phyloP scores from a whole-genome alignment of 257 asterid genomes.

The Solanum neorickii region DNA sequence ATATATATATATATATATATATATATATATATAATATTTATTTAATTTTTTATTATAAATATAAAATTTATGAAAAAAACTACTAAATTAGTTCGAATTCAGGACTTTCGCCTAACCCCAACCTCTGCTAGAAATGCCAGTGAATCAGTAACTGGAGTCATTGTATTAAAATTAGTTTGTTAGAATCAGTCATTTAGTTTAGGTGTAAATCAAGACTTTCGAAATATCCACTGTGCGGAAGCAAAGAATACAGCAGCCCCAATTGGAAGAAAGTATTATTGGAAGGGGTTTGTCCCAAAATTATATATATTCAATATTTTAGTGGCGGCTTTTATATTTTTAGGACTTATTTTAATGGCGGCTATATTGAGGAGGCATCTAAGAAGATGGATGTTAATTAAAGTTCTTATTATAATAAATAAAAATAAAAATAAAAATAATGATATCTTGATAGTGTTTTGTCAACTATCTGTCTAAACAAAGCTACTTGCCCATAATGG shows the following conservation, averaged over 20 bases:
- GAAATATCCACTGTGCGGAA: not conserved
- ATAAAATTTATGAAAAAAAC: rapidly evolving
- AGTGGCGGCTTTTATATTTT: not conserved
- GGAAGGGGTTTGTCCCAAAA: not conserved
- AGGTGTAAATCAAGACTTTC: not conserved
- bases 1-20: no score
- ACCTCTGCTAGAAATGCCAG: no score
- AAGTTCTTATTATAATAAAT: not conserved
- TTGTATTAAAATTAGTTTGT: not conserved
- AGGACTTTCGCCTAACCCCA: no score
- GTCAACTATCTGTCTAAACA: not conserved
- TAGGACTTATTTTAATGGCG: not conserved
- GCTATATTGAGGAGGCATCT: not conserved
- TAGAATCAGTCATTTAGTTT: not conserved
- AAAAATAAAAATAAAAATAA: not conserved
- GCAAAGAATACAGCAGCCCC: not conserved
- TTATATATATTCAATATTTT: not conserved
- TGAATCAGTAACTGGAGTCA: no score
- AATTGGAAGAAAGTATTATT: conserved; percentile 1
- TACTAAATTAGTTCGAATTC: no score
- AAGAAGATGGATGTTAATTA: not conserved
- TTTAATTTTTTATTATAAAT: no score
- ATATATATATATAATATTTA: no score
- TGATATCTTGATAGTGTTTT: not conserved
- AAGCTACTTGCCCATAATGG: not conserved